Evolutionary conservation across 306 rosid genomes (phyloP).

Genomic region (Dryas alaskensis): DNA sequence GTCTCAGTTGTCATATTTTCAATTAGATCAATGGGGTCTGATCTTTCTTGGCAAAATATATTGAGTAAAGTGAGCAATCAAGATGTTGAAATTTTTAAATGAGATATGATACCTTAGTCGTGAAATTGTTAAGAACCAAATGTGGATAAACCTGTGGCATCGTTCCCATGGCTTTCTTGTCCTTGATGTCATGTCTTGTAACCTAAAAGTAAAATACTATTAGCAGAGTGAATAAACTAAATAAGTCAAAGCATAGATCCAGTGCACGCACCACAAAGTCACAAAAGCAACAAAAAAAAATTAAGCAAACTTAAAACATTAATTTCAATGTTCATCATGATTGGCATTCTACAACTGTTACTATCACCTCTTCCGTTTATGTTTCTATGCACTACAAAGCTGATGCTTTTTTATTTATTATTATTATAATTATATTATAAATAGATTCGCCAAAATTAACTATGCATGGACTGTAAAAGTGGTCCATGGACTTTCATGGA

Average conservation of each 20-base stretch:
- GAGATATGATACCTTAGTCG: slow-evolving; percentile 64
- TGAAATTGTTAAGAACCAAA: slow-evolving; percentile 71
- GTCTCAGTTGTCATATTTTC: background rate
- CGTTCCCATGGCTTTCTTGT: slow-evolving; percentile 76
- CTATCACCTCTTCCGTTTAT: background rate
- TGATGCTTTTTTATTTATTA: background rate
- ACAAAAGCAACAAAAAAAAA: background rate
- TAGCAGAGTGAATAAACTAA: slow-evolving; percentile 19
- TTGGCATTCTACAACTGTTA: background rate
- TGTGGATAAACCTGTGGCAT: slow-evolving; percentile 95
- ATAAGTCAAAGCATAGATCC: slow-evolving; percentile 9
- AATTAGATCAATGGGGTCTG: background rate
- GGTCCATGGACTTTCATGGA: too few relatives aligned
- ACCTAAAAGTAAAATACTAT: slow-evolving; percentile 48
- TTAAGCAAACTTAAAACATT: background rate
- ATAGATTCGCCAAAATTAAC: too few relatives aligned
- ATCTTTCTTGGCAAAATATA: background rate
- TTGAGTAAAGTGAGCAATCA: background rate
- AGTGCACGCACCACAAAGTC: background rate
- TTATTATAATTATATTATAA: too few relatives aligned
- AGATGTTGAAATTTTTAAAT: background rate
- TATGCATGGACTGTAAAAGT: too few relatives aligned
- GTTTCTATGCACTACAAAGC: background rate
- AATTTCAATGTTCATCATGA: background rate
- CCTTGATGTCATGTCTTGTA: slow-evolving; percentile 91